Evolutionary conservation across 495 filamentous ascomycete genomes (phyloP).

Genomic region (Aspergillus nidulans): DNA sequence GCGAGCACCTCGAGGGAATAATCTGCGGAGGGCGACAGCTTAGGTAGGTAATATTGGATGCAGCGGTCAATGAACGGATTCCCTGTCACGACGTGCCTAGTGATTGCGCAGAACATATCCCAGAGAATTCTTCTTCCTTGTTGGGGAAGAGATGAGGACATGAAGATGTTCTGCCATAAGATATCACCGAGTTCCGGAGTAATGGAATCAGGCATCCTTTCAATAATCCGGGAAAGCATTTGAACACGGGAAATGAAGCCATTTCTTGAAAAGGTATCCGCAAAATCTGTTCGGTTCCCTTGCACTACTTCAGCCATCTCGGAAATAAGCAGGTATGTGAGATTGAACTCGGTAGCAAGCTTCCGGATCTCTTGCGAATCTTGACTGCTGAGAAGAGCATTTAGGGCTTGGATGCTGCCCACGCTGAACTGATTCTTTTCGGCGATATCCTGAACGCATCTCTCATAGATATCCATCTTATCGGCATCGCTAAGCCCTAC

Average conservation of each 20-base stretch:
- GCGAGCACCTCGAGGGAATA: slow-evolving; percentile 63
- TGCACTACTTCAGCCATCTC: slow-evolving; percentile 49
- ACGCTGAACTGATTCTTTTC: slow-evolving; percentile 50
- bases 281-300: slow-evolving; percentile 31
- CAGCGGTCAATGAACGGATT: slow-evolving; percentile 67
- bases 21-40: slow-evolving; percentile 54
- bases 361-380: slow-evolving; percentile 46
- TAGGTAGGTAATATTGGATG: slow-evolving; percentile 61
- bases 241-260: slow-evolving; percentile 50
- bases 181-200: slow-evolving; percentile 53
- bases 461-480: slow-evolving; percentile 51
- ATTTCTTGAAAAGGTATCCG: slow-evolving; percentile 31
- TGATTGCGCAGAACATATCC: slow-evolving; percentile 55
- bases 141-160: slow-evolving; percentile 49
- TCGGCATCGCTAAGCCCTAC: slow-evolving; percentile 46
- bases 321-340: slow-evolving; percentile 47
- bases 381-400: slow-evolving; percentile 48
- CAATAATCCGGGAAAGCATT: slow-evolving; percentile 54
- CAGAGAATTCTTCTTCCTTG: slow-evolving; percentile 60
- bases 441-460: slow-evolving; percentile 56
- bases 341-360: slow-evolving; percentile 49
- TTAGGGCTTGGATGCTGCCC: slow-evolving; percentile 70
- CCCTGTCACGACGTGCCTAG: slow-evolving; percentile 36
- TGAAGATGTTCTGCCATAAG: slow-evolving; percentile 66
- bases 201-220: slow-evolving; percentile 55